These are phyloP conservation scores for Yamadazyma atmosphaerica DNA, from an alignment of 1,139 yeast genomes.

Conservation along the genomic window DNA sequence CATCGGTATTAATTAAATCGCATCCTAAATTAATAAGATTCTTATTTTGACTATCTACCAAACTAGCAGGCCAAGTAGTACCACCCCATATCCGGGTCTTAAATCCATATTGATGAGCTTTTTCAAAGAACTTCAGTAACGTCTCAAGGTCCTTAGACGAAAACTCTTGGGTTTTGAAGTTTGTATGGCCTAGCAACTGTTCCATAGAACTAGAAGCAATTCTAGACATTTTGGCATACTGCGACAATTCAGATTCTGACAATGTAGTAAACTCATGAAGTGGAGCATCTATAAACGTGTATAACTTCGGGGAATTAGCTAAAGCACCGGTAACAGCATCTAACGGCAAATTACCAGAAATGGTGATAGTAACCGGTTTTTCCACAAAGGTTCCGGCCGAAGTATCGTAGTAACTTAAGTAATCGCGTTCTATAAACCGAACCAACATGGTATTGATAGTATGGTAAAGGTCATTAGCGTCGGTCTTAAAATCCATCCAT, in stretches of 20 bases:
- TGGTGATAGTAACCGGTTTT: conserved; percentile 40
- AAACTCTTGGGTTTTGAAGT: conserved; percentile 19
- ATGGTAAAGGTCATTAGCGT: conserved; percentile 32
- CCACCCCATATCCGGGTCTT: conserved; percentile 50
- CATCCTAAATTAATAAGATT: conserved; percentile 29
- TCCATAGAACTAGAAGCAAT: conserved; percentile 39
- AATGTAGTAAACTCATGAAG: conserved; percentile 23
- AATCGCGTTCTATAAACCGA: conserved; percentile 33
- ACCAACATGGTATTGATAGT: conserved; percentile 29
- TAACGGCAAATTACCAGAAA: conserved; percentile 44
- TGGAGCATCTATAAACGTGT: conserved; percentile 42
- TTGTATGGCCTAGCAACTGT: conserved; percentile 27
- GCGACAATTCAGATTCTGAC: conserved; percentile 17
- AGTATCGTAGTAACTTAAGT: conserved; percentile 35
- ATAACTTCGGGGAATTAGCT: conserved; percentile 18
- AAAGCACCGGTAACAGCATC: conserved; percentile 25
- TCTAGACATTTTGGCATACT: conserved; percentile 27
- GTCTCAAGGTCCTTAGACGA: conserved; percentile 20
- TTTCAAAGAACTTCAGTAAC: conserved; percentile 22
- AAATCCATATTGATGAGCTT: conserved; percentile 37
- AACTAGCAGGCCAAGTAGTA: conserved; percentile 36
- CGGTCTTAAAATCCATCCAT: conserved; percentile 46
- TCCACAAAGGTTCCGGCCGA: conserved; percentile 21
- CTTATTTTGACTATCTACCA: conserved; percentile 30
- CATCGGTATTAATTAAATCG: conserved; percentile 44